These are phyloP conservation scores for Colletotrichum sp. DNA, from an alignment of 2,329 filamentous ascomycete species.

Conservation along the genomic window DNA sequence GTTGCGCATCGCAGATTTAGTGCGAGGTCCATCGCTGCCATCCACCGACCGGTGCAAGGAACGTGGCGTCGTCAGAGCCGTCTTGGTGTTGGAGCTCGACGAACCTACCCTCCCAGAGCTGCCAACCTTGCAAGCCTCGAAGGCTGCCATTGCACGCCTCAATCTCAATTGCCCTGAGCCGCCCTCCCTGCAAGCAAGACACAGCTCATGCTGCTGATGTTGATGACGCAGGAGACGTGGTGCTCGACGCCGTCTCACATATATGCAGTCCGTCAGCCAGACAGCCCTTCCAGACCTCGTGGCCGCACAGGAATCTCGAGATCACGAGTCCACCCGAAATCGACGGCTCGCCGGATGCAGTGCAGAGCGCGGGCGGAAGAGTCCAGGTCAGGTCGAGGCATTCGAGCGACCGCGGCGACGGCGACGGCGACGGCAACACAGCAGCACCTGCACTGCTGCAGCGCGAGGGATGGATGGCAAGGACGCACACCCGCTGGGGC, in stretches of 20 bases:
- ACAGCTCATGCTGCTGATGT: not conserved
- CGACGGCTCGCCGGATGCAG: not conserved
- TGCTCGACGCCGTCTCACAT: not conserved
- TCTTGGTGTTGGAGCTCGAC: slow-evolving; percentile 8
- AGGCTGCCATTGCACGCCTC: not conserved
- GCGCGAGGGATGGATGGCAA: not conserved
- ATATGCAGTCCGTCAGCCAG: not conserved
- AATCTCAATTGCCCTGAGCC: slow-evolving; percentile 1
- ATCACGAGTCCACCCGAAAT: slow-evolving; percentile 7
- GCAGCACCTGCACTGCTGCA: not conserved
- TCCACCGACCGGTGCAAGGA: slow-evolving; percentile 16
- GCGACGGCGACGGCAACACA: not conserved
- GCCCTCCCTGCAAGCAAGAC: not conserved
- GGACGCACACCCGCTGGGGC: not conserved
- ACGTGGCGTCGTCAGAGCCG: slow-evolving; percentile 14
- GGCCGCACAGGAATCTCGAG: not conserved
- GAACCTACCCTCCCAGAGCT: slow-evolving; percentile 7
- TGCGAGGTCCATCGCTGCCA: slow-evolving; percentile 18
- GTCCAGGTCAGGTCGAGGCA: slow-evolving; percentile 1
- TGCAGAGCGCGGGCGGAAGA: not conserved
- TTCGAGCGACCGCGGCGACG: not conserved
- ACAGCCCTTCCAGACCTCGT: not conserved
- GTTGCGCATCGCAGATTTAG: slow-evolving; percentile 22
- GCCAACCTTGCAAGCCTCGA: slow-evolving; percentile 1
- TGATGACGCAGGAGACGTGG: not conserved